Base-by-base conservation (phyloP, 192 early-diverging fungal genomes). In the Lobosporangium transversale region DNA sequence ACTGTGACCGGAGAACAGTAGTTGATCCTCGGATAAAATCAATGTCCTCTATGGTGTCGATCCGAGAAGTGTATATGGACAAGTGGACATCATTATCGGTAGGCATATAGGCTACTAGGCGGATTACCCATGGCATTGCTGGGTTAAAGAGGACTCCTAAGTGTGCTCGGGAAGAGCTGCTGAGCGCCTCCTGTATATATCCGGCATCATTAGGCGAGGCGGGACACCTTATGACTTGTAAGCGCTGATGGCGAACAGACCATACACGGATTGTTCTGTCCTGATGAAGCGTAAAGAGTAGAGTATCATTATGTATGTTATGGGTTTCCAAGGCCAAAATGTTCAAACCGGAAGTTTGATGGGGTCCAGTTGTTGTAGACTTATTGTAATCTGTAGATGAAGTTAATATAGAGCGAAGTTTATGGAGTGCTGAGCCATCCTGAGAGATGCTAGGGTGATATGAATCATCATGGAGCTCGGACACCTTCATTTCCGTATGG, bases 221-320 rank as follows among this genome's bases (percentile, higher is more conserved):
- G 0, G 58, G 35, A 9, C 45, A 53, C 35, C 59, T 48, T 30
- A 67, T 56, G 12, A 43, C 24, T 26, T 76, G 73, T 5, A 76
- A 29, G 29, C 73, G 67, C 21, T 76, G 73, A 14, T 58, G 57
- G 18, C 73, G 63, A 35, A 42, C 58, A 2, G 73, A 76, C 73
- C 73, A 76, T 1, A 76, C 73, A 21, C 64, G 73, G 37, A 76
- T 67, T 0, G 52, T 51, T 33, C 73, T 54, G 32, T 76, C 73
- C 58, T 52, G 73, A 51, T 76, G 52, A 14, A 76, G 59, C 2
- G 58, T 29, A 40, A 76, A 76, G 7, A 76, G 47, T 4, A 67
- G 37, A 0, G 58, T 67, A 26, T 76, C 73, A 18, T 76, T 58
- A 23, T 62, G 58, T 14, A 64, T 67, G 2, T 58, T 36, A 12